These are phyloP conservation scores for Xylariaceae sp. DNA, from an alignment of 2,329 filamentous ascomycete genomes.

Conservation along the genomic window DNA sequence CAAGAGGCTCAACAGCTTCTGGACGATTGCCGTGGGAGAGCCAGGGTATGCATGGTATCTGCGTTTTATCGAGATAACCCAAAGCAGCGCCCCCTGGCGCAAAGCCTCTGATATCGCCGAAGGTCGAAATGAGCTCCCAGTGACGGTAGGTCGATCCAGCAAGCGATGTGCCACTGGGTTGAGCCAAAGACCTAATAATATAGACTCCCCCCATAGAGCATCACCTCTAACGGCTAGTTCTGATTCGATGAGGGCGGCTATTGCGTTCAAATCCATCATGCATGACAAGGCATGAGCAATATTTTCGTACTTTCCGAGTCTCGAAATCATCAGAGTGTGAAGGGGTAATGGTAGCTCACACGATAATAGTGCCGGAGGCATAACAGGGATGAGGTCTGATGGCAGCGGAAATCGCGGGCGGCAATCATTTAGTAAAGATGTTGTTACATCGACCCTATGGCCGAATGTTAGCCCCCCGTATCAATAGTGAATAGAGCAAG, in stretches of 20 bases:
- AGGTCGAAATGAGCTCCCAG: not conserved
- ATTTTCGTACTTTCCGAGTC: not conserved
- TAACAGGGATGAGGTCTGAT: conserved; percentile 6
- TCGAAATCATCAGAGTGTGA: not conserved
- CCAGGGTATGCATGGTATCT: conserved; percentile 13
- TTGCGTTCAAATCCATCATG: conserved; percentile 11
- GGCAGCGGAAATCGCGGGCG: conserved; percentile 11
- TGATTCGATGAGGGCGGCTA: conserved; percentile 13
- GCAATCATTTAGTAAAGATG: conserved; percentile 6
- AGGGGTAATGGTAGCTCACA: conserved; percentile 3
- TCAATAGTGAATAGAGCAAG: not conserved
- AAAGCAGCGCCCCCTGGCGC: conserved; percentile 12
- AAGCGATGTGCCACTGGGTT: conserved; percentile 18
- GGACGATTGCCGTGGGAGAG: conserved; percentile 11
- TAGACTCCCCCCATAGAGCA: conserved; percentile 15
- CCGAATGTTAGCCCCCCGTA: not conserved
- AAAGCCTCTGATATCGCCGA: conserved; percentile 5
- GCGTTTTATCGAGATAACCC: conserved; percentile 15
- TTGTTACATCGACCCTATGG: conserved; percentile 13
- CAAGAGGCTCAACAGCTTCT: conserved; percentile 10
- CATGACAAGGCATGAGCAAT: conserved; percentile 7
- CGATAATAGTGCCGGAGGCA: not conserved
- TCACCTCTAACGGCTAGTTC: conserved; percentile 14
- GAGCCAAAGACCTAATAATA: conserved; percentile 11
- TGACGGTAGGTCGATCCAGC: not conserved